Conservation (phyloP, 805 yeast genomes). For the Wickerhamomyces kurtzmanii region DNA sequence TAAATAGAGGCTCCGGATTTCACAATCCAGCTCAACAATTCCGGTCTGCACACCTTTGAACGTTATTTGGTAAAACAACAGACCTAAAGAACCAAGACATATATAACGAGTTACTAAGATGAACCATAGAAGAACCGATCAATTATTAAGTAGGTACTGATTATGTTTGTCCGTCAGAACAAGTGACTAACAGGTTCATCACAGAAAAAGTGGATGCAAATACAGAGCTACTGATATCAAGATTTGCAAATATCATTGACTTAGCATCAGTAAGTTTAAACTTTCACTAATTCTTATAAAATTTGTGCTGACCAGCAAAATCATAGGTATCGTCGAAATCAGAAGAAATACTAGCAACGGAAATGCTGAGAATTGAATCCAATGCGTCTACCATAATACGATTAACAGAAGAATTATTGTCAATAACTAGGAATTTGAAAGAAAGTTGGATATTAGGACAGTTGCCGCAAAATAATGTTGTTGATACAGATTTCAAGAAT, state of each 20-base stretch:
- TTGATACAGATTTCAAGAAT: no score
- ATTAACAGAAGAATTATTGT: slow-evolving; percentile 40
- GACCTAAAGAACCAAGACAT: no score
- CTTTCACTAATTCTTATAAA: neutral
- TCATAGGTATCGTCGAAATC: slow-evolving; percentile 18
- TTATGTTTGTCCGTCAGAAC: slow-evolving; percentile 6
- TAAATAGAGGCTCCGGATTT: no score
- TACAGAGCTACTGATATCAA: slow-evolving; percentile 39
- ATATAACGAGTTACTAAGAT: no score
- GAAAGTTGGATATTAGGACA: slow-evolving; percentile 53
- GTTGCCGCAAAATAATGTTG: slow-evolving; percentile 23
- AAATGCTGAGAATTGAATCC: slow-evolving; percentile 44
- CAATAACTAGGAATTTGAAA: slow-evolving; percentile 36
- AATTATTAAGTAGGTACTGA: slow-evolving; percentile 25
- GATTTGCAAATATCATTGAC: slow-evolving; percentile 43
- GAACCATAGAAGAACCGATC: slow-evolving; percentile 33
- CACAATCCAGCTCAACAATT: no score
- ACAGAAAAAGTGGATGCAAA: slow-evolving; percentile 40
- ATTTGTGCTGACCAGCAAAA: neutral
- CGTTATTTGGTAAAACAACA: no score
- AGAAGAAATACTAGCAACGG: slow-evolving; percentile 33
- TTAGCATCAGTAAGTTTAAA: slow-evolving; percentile 24
- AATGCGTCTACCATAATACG: slow-evolving; percentile 41
- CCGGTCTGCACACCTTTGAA: no score
- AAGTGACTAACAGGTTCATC: neutral